phyloP scores from a whole-genome alignment of 1,284 basidiomycete species.

The Ceratobasidium sp. region DNA sequence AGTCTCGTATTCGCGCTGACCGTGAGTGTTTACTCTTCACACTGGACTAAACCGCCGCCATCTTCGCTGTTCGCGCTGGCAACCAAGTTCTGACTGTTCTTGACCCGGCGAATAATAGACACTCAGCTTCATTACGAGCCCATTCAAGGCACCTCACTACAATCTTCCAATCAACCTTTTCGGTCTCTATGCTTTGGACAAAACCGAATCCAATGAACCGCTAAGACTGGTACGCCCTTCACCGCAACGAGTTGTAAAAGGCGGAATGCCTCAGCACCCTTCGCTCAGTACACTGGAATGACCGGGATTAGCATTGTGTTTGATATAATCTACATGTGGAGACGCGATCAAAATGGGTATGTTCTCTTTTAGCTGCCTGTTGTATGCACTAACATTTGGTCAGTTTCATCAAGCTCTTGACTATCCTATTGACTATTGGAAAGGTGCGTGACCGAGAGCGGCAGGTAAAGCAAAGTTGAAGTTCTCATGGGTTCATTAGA shows the following conservation, averaged over 20 bases:
- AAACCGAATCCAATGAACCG: constrained; percentile 65
- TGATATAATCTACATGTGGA: constrained; percentile 69
- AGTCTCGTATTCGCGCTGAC: constrained; percentile 31
- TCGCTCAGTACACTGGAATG: constrained; percentile 66
- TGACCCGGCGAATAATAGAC: constrained; percentile 49
- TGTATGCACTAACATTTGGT: constrained; percentile 41
- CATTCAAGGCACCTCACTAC: constrained; percentile 67
- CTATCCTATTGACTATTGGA: constrained; percentile 29
- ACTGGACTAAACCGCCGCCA: background rate
- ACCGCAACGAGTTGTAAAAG: background rate
- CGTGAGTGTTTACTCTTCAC: constrained; percentile 4
- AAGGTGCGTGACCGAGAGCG: background rate
- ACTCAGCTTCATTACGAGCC: constrained; percentile 66
- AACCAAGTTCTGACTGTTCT: constrained; percentile 11
- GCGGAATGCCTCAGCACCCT: background rate
- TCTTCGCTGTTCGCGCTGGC: background rate
- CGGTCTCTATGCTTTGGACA: constrained; percentile 72
- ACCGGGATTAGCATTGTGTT: constrained; percentile 65
- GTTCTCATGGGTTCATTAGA: constrained; percentile 1
- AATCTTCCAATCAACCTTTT: constrained; percentile 78
- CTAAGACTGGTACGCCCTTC: constrained; percentile 62
- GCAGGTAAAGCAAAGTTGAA: background rate
- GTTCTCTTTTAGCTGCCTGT: constrained; percentile 9
- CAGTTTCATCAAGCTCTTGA: constrained; percentile 60
- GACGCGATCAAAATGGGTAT: constrained; percentile 56